Evolutionary conservation across 257 asterid species (phyloP), one percentile per base, ranked within the genome.

Genomic region (Penstemon davidsonii): DNA sequence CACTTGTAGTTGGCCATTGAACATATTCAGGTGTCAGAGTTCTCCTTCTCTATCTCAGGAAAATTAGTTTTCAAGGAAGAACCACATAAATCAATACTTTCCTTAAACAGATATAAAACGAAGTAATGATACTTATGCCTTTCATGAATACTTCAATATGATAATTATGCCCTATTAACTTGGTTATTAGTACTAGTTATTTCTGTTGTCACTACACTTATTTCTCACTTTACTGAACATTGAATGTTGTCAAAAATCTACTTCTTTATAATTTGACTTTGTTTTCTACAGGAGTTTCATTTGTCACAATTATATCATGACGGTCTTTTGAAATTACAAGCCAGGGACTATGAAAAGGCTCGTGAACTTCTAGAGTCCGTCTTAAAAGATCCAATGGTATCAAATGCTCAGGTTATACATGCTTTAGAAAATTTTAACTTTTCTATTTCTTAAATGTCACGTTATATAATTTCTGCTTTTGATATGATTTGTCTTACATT

Each of bases 241-340:
- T 15, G 6, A 15, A 13, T 54, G 43, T 65, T 64, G 7, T 57
- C 6, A 7, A 67, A 18, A 42, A 43, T 15, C 45, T 19, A 36
- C 40, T 73, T 33, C 18, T 44, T n/a, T 44, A 38, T 67, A n/a
- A 44, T 54, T 53, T 57, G 70, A 64, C 59, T 52, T 74, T 11
- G 62, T 43, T 11, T 44, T 72, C 72, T 73, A 59, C 85, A 93
- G 99, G 99, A 93, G 74, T 88, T 85, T 76, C 96, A 86, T 78
- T 82, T 93, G 44, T 86, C 99, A 56, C 96, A 93, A 78, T 76
- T 85, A 61, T 93, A 93, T 85, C 97, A 87, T 41, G 96, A 93
- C 71, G 99, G 99, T 18, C 96, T 93, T 57, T 50, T 80, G 83
- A 87, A 82, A 61, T 80, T 93, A 74, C 96, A 88, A 80, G 86